A percentile compares a stretch with the other conserved stretches of the same genome.
Evolutionary conservation across 805 yeast species (phyloP).

Genomic region (Wickerhamomyces strasburgensis): DNA sequence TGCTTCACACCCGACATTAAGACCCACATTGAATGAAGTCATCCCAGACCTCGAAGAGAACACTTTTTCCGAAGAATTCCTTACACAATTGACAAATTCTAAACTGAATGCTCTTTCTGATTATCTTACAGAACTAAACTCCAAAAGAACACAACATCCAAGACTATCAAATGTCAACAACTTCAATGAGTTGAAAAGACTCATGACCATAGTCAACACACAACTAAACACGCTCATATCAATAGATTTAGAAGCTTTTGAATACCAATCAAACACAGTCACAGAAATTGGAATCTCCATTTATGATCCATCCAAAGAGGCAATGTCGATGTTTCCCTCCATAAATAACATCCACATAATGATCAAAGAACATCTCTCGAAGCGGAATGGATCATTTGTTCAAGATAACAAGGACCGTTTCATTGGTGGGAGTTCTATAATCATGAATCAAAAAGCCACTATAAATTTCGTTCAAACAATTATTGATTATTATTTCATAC

Average conservation of each 20-base stretch:
- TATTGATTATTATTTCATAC: slow-evolving; percentile 38
- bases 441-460: slow-evolving; percentile 35
- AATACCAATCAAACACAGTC: slow-evolving; percentile 34
- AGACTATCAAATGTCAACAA: slow-evolving; percentile 6
- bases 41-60: not conserved
- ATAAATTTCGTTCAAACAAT: slow-evolving; percentile 36
- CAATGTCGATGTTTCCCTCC: slow-evolving; percentile 33
- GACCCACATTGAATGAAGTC: not conserved
- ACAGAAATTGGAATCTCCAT: slow-evolving; percentile 58
- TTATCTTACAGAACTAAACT: slow-evolving; percentile 4
- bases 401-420: slow-evolving; percentile 48
- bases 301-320: slow-evolving; percentile 48
- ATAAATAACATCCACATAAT: slow-evolving; percentile 40
- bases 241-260: slow-evolving; percentile 57
- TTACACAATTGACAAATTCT: not conserved
- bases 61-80: not conserved
- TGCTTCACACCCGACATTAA: not conserved
- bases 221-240: slow-evolving; percentile 27
- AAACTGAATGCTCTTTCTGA: slow-evolving; percentile 1
- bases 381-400: slow-evolving; percentile 49
- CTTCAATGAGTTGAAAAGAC: slow-evolving; percentile 6
- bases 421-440: slow-evolving; percentile 43
- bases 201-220: slow-evolving; percentile 10
- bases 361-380: slow-evolving; percentile 37
- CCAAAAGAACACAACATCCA: slow-evolving; percentile 12